Evolutionary conservation across 2,329 filamentous ascomycete species (phyloP).

Genomic region (Myrmaecium sp.): DNA sequence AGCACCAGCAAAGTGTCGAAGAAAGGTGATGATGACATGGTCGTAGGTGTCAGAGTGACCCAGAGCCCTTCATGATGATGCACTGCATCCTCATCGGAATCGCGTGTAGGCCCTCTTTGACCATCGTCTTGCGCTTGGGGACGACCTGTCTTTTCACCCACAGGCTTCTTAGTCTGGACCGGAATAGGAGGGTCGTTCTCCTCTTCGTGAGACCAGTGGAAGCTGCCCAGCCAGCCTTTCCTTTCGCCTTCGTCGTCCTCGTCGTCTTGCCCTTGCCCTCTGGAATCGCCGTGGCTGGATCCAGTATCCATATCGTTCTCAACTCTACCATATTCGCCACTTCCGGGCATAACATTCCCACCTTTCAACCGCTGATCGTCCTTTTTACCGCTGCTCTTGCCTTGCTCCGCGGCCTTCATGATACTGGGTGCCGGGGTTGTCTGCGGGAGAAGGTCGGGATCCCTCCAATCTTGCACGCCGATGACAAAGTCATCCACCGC

Average conservation of each 20-base stretch:
- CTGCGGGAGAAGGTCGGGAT: constrained; percentile 50
- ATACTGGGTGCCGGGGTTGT: constrained; percentile 12
- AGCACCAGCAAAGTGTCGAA: constrained; percentile 92
- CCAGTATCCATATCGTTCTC: no score
- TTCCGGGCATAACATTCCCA: constrained; percentile 54
- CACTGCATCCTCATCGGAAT: no score
- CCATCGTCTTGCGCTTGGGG: constrained; percentile 8
- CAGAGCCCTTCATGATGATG: constrained; percentile 68
- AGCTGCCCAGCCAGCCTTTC: constrained; percentile 8
- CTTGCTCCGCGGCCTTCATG: constrained; percentile 5
- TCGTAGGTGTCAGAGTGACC: constrained; percentile 91
- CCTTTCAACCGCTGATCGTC: constrained; percentile 33
- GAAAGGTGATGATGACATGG: constrained; percentile 75
- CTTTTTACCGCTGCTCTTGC: constrained; percentile 2
- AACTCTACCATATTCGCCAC: constrained; percentile 54
- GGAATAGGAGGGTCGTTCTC: no score
- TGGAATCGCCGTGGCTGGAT: constrained; percentile 1
- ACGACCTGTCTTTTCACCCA: constrained; percentile 5
- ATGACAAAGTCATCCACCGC: constrained; percentile 53
- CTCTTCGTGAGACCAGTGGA: constrained; percentile 6
- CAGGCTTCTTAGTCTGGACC: no score
- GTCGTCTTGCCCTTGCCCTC: constrained; percentile 30
- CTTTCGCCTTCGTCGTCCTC: constrained; percentile 19
- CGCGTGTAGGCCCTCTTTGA: constrained; percentile 8
- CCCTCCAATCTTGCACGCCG: constrained; percentile 75